phyloP scores from a whole-genome alignment of 2,329 filamentous ascomycete genomes.

The Epichloe amarillans region DNA sequence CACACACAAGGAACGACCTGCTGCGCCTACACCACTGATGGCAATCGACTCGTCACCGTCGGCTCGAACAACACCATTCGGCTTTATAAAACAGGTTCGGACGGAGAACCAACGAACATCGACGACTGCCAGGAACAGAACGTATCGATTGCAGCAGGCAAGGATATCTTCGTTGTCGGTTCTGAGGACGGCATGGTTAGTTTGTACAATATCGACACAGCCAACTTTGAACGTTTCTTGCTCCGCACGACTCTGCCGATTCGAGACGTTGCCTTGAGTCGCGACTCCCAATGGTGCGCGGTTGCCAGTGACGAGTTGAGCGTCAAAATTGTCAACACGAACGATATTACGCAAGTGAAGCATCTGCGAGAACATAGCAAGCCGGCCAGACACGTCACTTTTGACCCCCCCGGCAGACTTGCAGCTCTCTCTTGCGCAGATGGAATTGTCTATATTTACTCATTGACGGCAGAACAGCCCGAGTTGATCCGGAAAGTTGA shows the following conservation, averaged over 20 bases:
- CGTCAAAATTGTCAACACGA: conserved; percentile 75
- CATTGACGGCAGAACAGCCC: conserved; percentile 62
- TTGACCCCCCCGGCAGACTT: conserved; percentile 66
- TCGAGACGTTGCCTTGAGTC: conserved; percentile 71
- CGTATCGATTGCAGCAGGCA: conserved; percentile 59
- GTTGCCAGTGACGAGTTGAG: conserved; percentile 93
- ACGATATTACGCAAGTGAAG: conserved; percentile 63
- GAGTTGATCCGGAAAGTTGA: conserved; percentile 74
- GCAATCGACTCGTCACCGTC: conserved; percentile 74
- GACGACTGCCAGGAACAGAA: conserved; percentile 87
- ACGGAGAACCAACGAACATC: conserved; percentile 84
- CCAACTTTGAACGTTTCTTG: conserved; percentile 67
- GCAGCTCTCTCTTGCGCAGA: conserved; percentile 78
- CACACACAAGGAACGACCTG: conserved; percentile 80
- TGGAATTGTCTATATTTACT: conserved; percentile 83
- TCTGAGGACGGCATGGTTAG: conserved; percentile 95
- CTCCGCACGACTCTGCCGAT: conserved; percentile 75
- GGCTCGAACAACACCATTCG: conserved; percentile 90
- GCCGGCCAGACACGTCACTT: conserved; percentile 82
- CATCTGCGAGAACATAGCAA: conserved; percentile 73
- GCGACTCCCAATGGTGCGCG: conserved; percentile 75
- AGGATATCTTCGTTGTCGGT: conserved; percentile 76
- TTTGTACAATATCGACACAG: conserved; percentile 69
- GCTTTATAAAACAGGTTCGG: conserved; percentile 79
- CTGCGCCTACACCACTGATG: conserved; percentile 80